Base-by-base conservation (phyloP, 306 rosid genomes). In the Coriaria nepalensis region DNA sequence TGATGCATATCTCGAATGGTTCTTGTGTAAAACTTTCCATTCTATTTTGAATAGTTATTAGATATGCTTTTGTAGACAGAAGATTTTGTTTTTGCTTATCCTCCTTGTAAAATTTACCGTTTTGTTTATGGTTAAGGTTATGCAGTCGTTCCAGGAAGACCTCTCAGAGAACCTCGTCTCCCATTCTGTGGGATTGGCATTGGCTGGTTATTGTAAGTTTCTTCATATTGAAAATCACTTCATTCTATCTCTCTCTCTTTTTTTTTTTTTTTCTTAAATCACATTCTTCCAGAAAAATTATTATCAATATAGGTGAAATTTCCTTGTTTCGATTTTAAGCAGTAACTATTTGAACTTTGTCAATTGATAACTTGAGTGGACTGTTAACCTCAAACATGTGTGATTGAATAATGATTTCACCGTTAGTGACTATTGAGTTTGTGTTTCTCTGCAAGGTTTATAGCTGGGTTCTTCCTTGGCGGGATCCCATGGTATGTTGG, bases 401-500 rank as follows among this genome's bases (percentile, higher is more conserved):
- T n/a, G n/a, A n/a, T n/a, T n/a, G n/a, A n/a, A n/a, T n/a, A n/a
- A n/a, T n/a, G n/a, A n/a, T n/a, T n/a, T n/a, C n/a, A n/a, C n/a
- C n/a, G n/a, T n/a, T n/a, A n/a, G n/a, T 14, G 10, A n/a, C 6
- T 37, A 35, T 36, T 5, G 9, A 2, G 15, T 36, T 55, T 57
- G 13, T 12, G 38, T 29, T 7, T 40, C n/a, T 44, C 52, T 70
- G 29, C 65, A 62, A 86, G 96, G 87, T 87, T 87, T 60, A 47
- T 87, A 60, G 13, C 40, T 45, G 96, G 96, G 10, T 87, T 80
- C 66, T 66, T 82, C 66, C 59, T 82, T 66, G 94, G 92, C 13
- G 86, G 94, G 36, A 6, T 74, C 60, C 96, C 94, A 13, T 87
- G 94, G 94, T 82, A 82, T 40, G 11, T 75, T 49, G 92, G 94